phyloP scores from a whole-genome alignment of 305 asterid genomes.

The Rubia peregrina region DNA sequence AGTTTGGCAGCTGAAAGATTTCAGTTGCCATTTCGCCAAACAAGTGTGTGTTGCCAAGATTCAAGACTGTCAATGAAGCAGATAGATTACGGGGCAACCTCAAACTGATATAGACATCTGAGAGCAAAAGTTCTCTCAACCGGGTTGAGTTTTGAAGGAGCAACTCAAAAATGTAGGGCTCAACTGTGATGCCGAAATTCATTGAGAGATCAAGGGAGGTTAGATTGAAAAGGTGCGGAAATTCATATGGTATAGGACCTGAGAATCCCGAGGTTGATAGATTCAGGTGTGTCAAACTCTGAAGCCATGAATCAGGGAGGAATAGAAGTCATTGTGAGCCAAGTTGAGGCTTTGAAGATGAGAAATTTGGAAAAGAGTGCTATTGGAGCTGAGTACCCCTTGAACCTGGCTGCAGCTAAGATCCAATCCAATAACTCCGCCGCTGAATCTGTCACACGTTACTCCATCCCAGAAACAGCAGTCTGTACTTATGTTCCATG shows the following conservation, averaged over 20 bases:
- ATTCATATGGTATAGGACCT: conserved; percentile 22
- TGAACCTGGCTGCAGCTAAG: conserved; percentile 26
- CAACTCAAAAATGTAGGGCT: conserved; percentile 16
- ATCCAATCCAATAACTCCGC: conserved; percentile 22
- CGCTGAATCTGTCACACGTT: conserved; percentile 18
- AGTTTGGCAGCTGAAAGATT: conserved; percentile 19
- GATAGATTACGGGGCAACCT: conserved; percentile 18
- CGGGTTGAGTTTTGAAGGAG: conserved; percentile 21
- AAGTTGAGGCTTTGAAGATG: conserved; percentile 22
- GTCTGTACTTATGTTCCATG: conserved; percentile 25
- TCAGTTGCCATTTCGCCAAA: conserved; percentile 5
- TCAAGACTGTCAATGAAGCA: conserved; percentile 10
- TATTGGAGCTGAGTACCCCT: conserved; percentile 21
- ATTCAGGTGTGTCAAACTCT: conserved; percentile 23
- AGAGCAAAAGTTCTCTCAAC: conserved; percentile 14
- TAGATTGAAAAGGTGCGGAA: conserved; percentile 15
- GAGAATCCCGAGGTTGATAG: conserved; percentile 21
- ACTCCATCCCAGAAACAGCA: conserved; percentile 34
- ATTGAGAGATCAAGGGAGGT: conserved; percentile 27
- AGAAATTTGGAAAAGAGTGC: conserved; percentile 21
- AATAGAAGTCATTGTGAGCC: conserved; percentile 25
- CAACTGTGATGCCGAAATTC: conserved; percentile 4
- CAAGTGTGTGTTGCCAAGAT: conserved; percentile 1
- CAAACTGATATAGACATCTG: conserved; percentile 3
- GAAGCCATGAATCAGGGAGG: conserved; percentile 14